A percentile compares a stretch with the other conserved stretches of the same genome.
These are phyloP conservation scores for Gastrodia elata DNA, from an alignment of 106 monocot genomes.

Conservation along the genomic window DNA sequence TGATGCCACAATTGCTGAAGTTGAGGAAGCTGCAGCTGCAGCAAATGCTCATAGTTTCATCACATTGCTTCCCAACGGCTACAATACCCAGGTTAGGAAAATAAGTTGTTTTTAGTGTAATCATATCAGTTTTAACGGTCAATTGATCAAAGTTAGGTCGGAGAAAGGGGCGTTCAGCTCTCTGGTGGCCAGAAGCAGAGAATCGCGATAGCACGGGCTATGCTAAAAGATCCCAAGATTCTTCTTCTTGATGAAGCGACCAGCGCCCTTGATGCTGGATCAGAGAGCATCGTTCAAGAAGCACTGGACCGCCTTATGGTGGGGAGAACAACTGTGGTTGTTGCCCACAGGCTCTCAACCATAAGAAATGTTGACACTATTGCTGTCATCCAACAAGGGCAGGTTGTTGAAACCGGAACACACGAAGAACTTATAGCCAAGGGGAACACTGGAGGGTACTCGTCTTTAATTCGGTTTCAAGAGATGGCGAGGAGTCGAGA, in stretches of 20 bases:
- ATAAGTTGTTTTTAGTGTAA: not conserved
- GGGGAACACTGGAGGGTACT: conserved; percentile 66
- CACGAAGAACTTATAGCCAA: conserved; percentile 84
- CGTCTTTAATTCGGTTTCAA: conserved; percentile 80
- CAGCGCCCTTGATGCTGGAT: conserved; percentile 86
- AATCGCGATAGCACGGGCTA: conserved; percentile 95
- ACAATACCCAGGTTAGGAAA: conserved; percentile 70
- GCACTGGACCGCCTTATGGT: conserved; percentile 94
- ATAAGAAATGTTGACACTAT: conserved; percentile 85
- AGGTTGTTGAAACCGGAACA: conserved; percentile 89
- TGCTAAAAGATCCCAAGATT: conserved; percentile 95
- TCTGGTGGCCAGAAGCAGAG: conserved; percentile 98
- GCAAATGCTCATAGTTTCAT: conserved; percentile 98
- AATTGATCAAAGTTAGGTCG: conserved; percentile 42
- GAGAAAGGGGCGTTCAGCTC: conserved; percentile 87
- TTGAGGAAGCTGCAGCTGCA: conserved; percentile 81
- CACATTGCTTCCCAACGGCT: conserved; percentile 86
- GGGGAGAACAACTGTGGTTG: conserved; percentile 92
- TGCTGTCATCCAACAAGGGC: conserved; percentile 96
- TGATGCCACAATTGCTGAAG: conserved; percentile 84
- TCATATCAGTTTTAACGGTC: not conserved
- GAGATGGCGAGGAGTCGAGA: conserved; percentile 80
- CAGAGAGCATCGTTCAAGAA: conserved; percentile 93
- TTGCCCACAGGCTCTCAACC: conserved; percentile 91
- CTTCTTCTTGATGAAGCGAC: conserved; percentile 97